Base-by-base conservation (phyloP, 495 filamentous ascomycete species). In the Xylaria sp. region DNA sequence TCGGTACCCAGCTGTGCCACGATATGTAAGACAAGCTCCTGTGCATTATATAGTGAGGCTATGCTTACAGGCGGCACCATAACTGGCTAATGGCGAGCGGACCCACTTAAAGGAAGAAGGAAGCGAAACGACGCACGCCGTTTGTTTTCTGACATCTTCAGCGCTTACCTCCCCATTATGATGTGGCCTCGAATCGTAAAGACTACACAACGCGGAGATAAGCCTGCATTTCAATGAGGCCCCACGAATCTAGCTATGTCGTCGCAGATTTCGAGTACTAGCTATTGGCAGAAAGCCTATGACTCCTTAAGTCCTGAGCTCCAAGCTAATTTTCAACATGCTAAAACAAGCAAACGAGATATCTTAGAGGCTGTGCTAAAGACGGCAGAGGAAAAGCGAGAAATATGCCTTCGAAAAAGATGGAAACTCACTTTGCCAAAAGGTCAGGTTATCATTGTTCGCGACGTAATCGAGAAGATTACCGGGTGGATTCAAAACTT, bases 401-500 rank as follows among this genome's bases (percentile, higher is more conserved):
- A 50, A 21, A 50, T 50, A 5, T 50, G 46, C 46, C 7, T 50
- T 5, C 46, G 46, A n/a, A 50, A 8, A 50, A 50, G 7, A n/a
- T 50, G 46, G 46, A 50, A 8, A 21, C 1, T 50, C 15, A 50
- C 46, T 6, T 8, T 50, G 17, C 46, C 46, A 5, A 50, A n/a
- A 19, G 46, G 46, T 21, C 15, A 21, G 9, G 46, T 50, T 50
- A 59, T 78, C 21, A 68, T 73, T 29, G 24, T 75, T 9, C 57
- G 73, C 40, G 76, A 82, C 33, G 64, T 78, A 5, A n/a, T 73
- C 0, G 71, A 74, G 12, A 79, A 79, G 43, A 65, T 81, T 8
- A 59, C 71, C 33, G 43, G 48, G 9, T 80, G 79, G 79, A 31
- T 79, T 21, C 67, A 73, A 15, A 75, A 74, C 21, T 78, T 81